These are phyloP conservation scores for Cucumis hystrix DNA, from an alignment of 306 rosid species.

Conservation along the genomic window DNA sequence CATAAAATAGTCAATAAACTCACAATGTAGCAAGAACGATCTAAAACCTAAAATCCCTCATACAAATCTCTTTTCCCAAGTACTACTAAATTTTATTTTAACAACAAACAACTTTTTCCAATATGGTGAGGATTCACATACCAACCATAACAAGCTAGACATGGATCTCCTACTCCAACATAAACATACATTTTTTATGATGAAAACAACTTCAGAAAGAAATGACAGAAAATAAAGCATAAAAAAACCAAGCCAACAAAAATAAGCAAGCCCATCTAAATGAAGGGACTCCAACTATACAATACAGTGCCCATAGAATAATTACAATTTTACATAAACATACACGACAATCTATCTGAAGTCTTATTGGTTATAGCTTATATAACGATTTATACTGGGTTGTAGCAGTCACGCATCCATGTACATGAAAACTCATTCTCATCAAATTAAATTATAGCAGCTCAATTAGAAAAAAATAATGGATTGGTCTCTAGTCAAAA, in stretches of 20 bases:
- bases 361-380: not conserved
- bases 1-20: not conserved
- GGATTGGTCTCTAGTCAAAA: not conserved
- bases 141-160: not conserved
- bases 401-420: not conserved
- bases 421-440: not conserved
- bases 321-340: not conserved
- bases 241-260: too few relatives aligned
- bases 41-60: not conserved
- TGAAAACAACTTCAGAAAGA: too few relatives aligned
- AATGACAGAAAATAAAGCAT: too few relatives aligned
- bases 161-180: not conserved
- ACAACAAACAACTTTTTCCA: not conserved
- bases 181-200: too few relatives aligned
- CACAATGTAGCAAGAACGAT: not conserved
- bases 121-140: not conserved
- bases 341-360: not conserved
- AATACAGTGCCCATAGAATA: too few relatives aligned
- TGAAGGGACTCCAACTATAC: too few relatives aligned
- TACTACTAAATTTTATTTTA: too few relatives aligned
- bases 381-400: not conserved
- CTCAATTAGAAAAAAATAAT: not conserved
- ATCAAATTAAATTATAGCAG: not conserved
- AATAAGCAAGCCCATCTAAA: too few relatives aligned
- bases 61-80: not conserved